These are phyloP conservation scores for Dothistroma septosporum DNA, from an alignment of 2,329 filamentous ascomycete species.

Conservation along the genomic window DNA sequence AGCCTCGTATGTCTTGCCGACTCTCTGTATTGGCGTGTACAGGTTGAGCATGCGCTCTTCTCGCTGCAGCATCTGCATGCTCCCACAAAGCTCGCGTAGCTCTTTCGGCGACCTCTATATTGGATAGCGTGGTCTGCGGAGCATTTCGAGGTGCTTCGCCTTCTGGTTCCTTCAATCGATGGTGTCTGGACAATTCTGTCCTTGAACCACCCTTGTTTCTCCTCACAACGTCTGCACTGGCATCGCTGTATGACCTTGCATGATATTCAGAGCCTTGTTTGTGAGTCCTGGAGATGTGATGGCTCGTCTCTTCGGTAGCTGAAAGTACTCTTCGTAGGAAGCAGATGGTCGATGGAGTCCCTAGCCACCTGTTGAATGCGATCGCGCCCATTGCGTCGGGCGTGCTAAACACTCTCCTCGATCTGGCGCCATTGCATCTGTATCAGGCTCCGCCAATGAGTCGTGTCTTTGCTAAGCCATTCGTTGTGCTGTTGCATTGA, in stretches of 20 bases:
- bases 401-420: conserved; percentile 25
- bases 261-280: not conserved
- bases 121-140: conserved; percentile 13
- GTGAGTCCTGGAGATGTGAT: not conserved
- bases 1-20: conserved; percentile 34
- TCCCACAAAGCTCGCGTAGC: conserved; percentile 26
- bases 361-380: conserved; percentile 43
- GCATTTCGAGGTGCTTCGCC: not conserved
- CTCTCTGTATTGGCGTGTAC: conserved; percentile 34
- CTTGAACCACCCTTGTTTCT: not conserved
- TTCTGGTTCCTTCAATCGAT: not conserved
- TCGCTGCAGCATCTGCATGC: conserved; percentile 30
- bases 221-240: not conserved
- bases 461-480: not conserved
- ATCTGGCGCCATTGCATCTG: conserved; percentile 36
- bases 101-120: not conserved
- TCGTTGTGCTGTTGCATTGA: not conserved
- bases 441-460: not conserved
- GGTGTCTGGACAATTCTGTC: not conserved
- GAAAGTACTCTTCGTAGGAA: conserved; percentile 34
- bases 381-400: conserved; percentile 41
- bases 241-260: not conserved
- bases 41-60: conserved; percentile 16
- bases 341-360: conserved; percentile 42
- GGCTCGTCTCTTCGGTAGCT: conserved; percentile 4